Evolutionary conservation across 495 filamentous ascomycete species (phyloP).

Genomic region (Ramalina peruviana): DNA sequence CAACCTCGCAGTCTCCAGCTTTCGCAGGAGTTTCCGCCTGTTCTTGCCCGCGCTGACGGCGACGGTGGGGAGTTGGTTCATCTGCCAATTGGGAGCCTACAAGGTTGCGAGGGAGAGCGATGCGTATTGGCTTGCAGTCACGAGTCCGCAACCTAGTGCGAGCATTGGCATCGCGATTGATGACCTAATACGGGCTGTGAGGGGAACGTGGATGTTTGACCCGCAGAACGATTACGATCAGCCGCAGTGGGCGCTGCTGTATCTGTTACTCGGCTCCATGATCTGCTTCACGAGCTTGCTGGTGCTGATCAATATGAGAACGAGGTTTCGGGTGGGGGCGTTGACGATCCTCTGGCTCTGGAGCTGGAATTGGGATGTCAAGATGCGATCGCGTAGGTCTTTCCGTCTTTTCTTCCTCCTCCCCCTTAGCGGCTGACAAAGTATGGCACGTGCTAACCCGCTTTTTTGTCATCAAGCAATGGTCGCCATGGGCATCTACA

Average conservation of each 20-base stretch:
- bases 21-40: slow-evolving; percentile 16
- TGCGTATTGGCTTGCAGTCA: slow-evolving; percentile 20
- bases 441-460: not conserved
- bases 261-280: slow-evolving; percentile 18
- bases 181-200: slow-evolving; percentile 16
- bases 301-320: slow-evolving; percentile 13
- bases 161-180: slow-evolving; percentile 15
- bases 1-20: slow-evolving; percentile 19
- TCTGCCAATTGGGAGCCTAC: slow-evolving; percentile 19
- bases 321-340: slow-evolving; percentile 13
- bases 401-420: not conserved
- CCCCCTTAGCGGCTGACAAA: slow-evolving; percentile 6
- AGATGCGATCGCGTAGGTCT: slow-evolving; percentile 15
- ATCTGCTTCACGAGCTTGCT: slow-evolving; percentile 17
- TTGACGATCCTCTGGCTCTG: slow-evolving; percentile 13
- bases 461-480: slow-evolving; percentile 22
- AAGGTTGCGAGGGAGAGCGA: slow-evolving; percentile 16
- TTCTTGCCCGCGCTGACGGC: slow-evolving; percentile 17
- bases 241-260: slow-evolving; percentile 21
- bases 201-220: slow-evolving; percentile 17
- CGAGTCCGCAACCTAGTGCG: slow-evolving; percentile 16
- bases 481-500: slow-evolving; percentile 41
- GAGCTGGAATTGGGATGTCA: slow-evolving; percentile 18
- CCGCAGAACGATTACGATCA: slow-evolving; percentile 20
- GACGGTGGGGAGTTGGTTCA: slow-evolving; percentile 18